Base-by-base conservation (phyloP, 202 grass and related monocot genomes). In the Musa balbisiana region DNA sequence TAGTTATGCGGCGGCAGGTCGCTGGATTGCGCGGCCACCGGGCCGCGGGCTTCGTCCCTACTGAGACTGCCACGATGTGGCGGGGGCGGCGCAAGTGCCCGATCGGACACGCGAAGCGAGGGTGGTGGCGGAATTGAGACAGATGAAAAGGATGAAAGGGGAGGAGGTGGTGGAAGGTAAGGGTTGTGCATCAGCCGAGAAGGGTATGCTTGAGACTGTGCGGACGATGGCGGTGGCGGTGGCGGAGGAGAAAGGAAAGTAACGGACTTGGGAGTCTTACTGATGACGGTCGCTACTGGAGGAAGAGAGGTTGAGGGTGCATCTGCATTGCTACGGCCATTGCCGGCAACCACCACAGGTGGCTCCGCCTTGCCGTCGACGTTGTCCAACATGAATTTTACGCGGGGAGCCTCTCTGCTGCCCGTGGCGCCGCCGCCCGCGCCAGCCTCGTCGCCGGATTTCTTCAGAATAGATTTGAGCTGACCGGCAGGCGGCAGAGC, bases 401-500 rank as follows among this genome's bases (percentile, higher is more conserved):
- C 95, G 55, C 80, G 87, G 9, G 85, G 82, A 9, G 62, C 78
- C 4, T 89, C 87, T 5, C 84, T 71, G 49, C 67, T 11, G 85
- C 87, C 1, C 80, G 85, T 23, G 24, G 72, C 29, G 1, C 64
- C 65, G 1, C 71, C 14, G 1, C 71, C 71, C 13, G 79, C 15
- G 9, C 71, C 71, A 2, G 78, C 79, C 0, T 92, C 91, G 0
- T 99, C 91, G 9, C 53, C 78, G 49, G 74, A 74, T 79, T 91
- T 99, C 79, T 99, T 99, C 11, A 99, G 83, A 62, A 99, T 99
- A 0, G 95, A 99, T 86, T 90, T 99, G 19, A 91, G 87, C 29
- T 64, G 85, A 67, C 22, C 25, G 66, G 11, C 4, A 74, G 72
- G 23, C 49, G 80, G 74, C 67, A 60, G 50, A 85, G 78, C 76